Evolutionary conservation across 495 filamentous ascomycete genomes (phyloP), one percentile per base, ranked within the genome.

Genomic region (Pseudotulostoma volvatum): DNA sequence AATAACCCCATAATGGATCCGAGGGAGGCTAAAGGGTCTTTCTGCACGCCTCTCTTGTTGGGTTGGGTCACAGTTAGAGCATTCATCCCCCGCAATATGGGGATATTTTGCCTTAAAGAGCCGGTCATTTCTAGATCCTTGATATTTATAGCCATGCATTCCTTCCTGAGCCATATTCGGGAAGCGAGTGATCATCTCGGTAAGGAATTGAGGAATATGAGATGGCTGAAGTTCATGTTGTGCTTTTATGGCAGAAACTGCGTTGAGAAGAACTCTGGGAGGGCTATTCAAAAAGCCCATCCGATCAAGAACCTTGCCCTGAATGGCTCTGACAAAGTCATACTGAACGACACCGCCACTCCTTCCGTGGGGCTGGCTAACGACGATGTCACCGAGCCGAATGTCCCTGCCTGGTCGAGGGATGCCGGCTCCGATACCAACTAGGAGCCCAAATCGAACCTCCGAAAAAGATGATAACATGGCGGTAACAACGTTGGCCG

Each of bases 321-420:
- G 18, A n/a, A 39, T 43, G 36, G 40, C 25, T 15, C 45, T 44
- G 4, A 32, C 34, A 3, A 49, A 33, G 31, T 53, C 50, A 36
- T 52, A 51, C 39, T 49, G 45, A n/a, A 20, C 34, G 13, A 48
- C 40, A 1, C 48, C 46, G 5, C 50, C 48, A 9, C 31, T 39
- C 0, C 30, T 41, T 15, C 38, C 38, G 17, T 15, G 3, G n/a
- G 48, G 50, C 37, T 47, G 35, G 23, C 51, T 40, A 8, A 50
- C 46, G 7, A 63, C 58, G 19, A 66, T 44, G 37, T 54, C 48
- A 1, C 51, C 47, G 3, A 54, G 42, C 9, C 48, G 47, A 28
- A 57, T 51, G 13, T 38, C 38, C 16, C 41, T 32, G 21, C 31
- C 37, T 21, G 28, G 31, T 34, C 44, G 40, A 28, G 51, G 44